Evolutionary conservation across 75 land plant species (phyloP).

Genomic region (Larix kaempferi): DNA sequence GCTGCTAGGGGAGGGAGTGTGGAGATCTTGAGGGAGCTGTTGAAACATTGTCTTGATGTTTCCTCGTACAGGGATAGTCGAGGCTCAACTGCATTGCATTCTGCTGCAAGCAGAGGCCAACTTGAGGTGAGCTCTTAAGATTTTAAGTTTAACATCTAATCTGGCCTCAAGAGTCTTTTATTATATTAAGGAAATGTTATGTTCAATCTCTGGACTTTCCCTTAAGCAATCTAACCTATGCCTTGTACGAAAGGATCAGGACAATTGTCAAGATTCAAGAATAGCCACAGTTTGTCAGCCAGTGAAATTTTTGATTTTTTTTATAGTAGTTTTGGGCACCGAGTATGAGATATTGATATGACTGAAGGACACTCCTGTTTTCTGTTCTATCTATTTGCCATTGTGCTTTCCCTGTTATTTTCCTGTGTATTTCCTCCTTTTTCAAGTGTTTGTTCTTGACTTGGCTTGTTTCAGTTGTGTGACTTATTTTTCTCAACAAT

Average conservation of each 20-base stretch:
- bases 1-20: constrained; percentile 74
- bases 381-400: too few relatives aligned
- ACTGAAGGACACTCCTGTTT: too few relatives aligned
- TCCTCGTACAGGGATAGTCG: constrained; percentile 56
- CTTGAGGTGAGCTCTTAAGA: constrained; percentile 48
- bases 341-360: too few relatives aligned
- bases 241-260: too few relatives aligned
- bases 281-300: background rate
- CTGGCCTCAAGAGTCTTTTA: background rate
- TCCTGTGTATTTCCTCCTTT: too few relatives aligned
- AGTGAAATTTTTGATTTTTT: too few relatives aligned
- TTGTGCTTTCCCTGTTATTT: too few relatives aligned
- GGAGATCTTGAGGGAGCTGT: constrained; percentile 59
- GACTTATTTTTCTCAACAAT: too few relatives aligned
- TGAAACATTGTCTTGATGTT: constrained; percentile 34
- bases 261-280: background rate
- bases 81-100: constrained; percentile 71
- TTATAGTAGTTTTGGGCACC: too few relatives aligned
- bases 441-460: too few relatives aligned
- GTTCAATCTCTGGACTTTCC: background rate
- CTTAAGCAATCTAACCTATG: background rate
- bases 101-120: constrained; percentile 75
- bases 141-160: background rate
- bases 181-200: background rate
- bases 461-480: too few relatives aligned